These are phyloP conservation scores for Elsinoe fawcettii DNA, from an alignment of 2,329 filamentous ascomycete genomes.

Conservation along the genomic window DNA sequence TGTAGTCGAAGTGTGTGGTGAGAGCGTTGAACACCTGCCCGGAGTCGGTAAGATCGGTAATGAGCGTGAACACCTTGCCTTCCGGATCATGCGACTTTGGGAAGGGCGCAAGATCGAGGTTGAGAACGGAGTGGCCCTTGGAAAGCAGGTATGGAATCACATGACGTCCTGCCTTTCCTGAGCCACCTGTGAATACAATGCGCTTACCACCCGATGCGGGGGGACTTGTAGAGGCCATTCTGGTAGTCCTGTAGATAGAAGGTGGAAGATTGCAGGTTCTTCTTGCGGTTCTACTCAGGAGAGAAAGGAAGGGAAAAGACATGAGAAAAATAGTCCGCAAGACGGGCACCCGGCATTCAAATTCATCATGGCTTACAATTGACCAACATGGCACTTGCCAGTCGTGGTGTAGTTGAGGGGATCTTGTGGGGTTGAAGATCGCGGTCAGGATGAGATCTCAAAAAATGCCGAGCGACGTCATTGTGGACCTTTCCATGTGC, in stretches of 20 bases:
- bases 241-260: neutral
- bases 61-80: slow-evolving; percentile 45
- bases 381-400: slow-evolving; percentile 7
- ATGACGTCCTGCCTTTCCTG: slow-evolving; percentile 49
- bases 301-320: slow-evolving; percentile 2
- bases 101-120: slow-evolving; percentile 46
- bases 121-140: slow-evolving; percentile 46
- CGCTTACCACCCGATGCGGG: slow-evolving; percentile 29
- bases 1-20: slow-evolving; percentile 49
- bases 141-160: slow-evolving; percentile 47
- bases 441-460: slow-evolving; percentile 10
- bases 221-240: slow-evolving; percentile 1
- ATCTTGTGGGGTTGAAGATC: slow-evolving; percentile 12
- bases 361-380: neutral
- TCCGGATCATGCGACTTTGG: slow-evolving; percentile 26
- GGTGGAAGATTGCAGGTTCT: neutral
- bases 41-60: slow-evolving; percentile 47
- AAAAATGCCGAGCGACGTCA: slow-evolving; percentile 6
- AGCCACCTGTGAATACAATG: slow-evolving; percentile 49
- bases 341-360: slow-evolving; percentile 7
- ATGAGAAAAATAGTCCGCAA: neutral
- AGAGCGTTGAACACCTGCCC: slow-evolving; percentile 52
- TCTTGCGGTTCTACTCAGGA: neutral
- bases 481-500: neutral
- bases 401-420: slow-evolving; percentile 7